Evolutionary conservation across 2,329 filamentous ascomycete genomes (phyloP).

Genomic region (Diaporthe nobilis): DNA sequence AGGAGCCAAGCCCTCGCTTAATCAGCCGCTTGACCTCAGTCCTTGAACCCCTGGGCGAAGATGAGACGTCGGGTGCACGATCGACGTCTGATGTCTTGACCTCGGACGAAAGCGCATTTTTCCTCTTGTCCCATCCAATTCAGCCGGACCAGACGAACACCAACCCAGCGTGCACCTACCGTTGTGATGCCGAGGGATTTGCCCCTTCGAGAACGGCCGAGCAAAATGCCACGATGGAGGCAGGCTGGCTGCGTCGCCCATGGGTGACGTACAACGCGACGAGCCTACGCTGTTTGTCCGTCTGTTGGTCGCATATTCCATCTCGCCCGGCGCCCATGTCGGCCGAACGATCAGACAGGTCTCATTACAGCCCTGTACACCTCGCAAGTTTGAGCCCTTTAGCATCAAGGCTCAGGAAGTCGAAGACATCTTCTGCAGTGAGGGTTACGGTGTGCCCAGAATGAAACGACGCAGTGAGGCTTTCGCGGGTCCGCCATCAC

Average conservation of each 20-base stretch:
- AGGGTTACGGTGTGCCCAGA: background rate
- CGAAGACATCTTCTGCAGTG: background rate
- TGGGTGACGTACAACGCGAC: background rate
- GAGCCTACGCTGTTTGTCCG: too few relatives aligned
- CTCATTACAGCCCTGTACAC: background rate
- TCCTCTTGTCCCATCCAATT: constrained; percentile 24
- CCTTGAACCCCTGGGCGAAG: background rate
- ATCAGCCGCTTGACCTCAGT: constrained; percentile 29
- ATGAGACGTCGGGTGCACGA: constrained; percentile 38
- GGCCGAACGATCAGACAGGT: background rate
- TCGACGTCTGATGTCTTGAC: constrained; percentile 39
- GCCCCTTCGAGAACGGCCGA: constrained; percentile 12
- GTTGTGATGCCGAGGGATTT: background rate
- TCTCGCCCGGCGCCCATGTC: background rate
- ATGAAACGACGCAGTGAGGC: background rate
- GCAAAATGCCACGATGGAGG: constrained; percentile 21
- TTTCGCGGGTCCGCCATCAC: background rate
- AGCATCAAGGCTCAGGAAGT: background rate
- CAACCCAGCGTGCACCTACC: background rate
- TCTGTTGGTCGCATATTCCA: background rate
- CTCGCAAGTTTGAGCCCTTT: background rate
- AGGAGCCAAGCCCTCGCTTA: constrained; percentile 28
- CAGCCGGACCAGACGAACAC: constrained; percentile 27
- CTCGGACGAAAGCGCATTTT: constrained; percentile 24
- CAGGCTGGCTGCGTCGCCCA: background rate